A percentile compares a stretch with the other conserved stretches of the same genome.
phyloP scores from a whole-genome alignment of 2,329 filamentous ascomycete genomes.

The Tricladium varicosporioides region DNA sequence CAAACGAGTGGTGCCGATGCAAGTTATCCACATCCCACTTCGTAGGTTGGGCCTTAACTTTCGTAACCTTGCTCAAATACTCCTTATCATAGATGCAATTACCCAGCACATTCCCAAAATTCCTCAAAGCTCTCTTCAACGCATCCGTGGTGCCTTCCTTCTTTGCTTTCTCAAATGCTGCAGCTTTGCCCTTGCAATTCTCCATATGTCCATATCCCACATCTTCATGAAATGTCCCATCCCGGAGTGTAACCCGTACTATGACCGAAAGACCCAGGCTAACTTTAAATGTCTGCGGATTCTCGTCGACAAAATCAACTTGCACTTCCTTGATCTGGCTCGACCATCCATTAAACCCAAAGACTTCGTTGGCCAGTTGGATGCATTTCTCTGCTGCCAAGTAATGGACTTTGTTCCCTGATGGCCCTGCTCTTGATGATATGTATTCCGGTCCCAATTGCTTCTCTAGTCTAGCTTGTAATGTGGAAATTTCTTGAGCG shows the following conservation, averaged over 20 bases:
- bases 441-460: slow-evolving; percentile 96
- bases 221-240: slow-evolving; percentile 97
- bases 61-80: slow-evolving; percentile 85
- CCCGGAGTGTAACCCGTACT: slow-evolving; percentile 82
- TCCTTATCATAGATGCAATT: slow-evolving; percentile 98
- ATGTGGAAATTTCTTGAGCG: slow-evolving; percentile 82
- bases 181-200: slow-evolving; percentile 92
- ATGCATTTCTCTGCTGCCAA: slow-evolving; percentile 96
- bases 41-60: slow-evolving; percentile 75
- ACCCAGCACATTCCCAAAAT: slow-evolving; percentile 94
- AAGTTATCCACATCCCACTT: slow-evolving; percentile 79
- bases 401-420: slow-evolving; percentile 86
- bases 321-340: slow-evolving; percentile 93
- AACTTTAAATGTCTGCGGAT: slow-evolving; percentile 72
- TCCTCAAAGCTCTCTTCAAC: slow-evolving; percentile 83
- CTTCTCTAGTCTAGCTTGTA: slow-evolving; percentile 84
- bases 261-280: slow-evolving; percentile 87
- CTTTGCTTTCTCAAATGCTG: slow-evolving; percentile 97
- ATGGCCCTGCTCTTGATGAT: slow-evolving; percentile 78
- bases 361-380: slow-evolving; percentile 89
- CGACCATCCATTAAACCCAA: slow-evolving; percentile 97
- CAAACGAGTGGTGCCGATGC: slow-evolving; percentile 74
- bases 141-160: slow-evolving; percentile 97
- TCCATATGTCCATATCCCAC: slow-evolving; percentile 96
- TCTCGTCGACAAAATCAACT: slow-evolving; percentile 93